Evolutionary conservation across 2,329 filamentous ascomycete genomes (phyloP).

Genomic region (Emmonsiellopsis sp.): DNA sequence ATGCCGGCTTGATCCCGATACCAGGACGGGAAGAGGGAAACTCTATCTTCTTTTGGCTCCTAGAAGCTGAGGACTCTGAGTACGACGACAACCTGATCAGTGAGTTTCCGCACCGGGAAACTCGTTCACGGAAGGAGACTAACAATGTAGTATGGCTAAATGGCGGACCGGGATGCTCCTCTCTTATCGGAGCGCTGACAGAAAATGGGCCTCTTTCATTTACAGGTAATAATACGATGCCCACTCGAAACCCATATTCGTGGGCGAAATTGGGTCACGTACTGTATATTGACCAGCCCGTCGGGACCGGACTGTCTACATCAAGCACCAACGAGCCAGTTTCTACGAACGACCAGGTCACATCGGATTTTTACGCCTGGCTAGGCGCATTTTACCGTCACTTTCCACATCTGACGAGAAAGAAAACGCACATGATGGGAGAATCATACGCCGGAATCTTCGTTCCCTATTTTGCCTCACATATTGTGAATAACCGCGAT

Average conservation of each 20-base stretch:
- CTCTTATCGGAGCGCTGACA: conserved; percentile 15
- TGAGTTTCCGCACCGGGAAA: conserved; percentile 10
- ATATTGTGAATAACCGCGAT: conserved; percentile 21
- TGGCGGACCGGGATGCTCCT: conserved; percentile 13
- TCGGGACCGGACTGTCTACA: conserved; percentile 27
- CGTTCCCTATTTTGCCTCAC: conserved; percentile 28
- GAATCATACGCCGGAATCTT: conserved; percentile 31
- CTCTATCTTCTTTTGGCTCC: conserved; percentile 30
- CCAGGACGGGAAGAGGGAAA: conserved; percentile 21
- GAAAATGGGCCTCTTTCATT: conserved; percentile 28
- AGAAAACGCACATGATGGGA: conserved; percentile 28
- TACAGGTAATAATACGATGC: conserved; percentile 14
- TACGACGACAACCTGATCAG: conserved; percentile 28
- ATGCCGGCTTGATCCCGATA: conserved; percentile 27
- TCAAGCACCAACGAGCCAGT: conserved; percentile 23
- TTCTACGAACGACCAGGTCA: conserved; percentile 19
- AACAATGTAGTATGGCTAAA: conserved; percentile 11
- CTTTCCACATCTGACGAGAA: conserved; percentile 24
- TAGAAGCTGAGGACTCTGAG: conserved; percentile 21
- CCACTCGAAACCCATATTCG: conserved; percentile 11
- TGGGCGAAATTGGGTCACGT: conserved; percentile 21
- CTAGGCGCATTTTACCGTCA: conserved; percentile 21
- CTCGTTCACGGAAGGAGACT: neutral
- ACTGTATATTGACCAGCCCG: conserved; percentile 30
- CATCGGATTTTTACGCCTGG: conserved; percentile 24